Evolutionary conservation across 495 filamentous ascomycete genomes (phyloP).

Genomic region (Recurvomyces mirabilis): DNA sequence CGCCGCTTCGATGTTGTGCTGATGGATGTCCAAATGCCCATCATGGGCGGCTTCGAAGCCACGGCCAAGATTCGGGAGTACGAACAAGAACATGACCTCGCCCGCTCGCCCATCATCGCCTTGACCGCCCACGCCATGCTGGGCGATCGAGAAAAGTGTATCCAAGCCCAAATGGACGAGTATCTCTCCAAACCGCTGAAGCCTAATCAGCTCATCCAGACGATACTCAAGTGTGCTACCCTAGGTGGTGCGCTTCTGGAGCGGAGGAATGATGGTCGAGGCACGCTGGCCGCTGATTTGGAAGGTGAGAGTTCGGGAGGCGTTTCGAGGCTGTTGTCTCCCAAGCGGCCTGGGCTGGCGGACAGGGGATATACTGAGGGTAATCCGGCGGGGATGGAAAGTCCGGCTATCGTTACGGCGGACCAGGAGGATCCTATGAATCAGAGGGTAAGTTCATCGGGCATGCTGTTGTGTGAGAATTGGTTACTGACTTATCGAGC

Average conservation of each 20-base stretch:
- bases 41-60: conserved; percentile 98
- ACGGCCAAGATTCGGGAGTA: conserved; percentile 95
- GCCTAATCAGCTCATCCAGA: conserved; percentile 97
- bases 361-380: conserved; percentile 52
- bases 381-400: conserved; percentile 48
- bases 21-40: conserved; percentile 99
- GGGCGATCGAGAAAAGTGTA: conserved; percentile 95
- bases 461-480: not conserved
- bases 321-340: conserved; percentile 4
- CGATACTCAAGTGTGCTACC: conserved; percentile 76
- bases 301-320: not conserved
- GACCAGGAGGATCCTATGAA: conserved; percentile 54
- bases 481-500: conserved; percentile 1
- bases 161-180: conserved; percentile 97
- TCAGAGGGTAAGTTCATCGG: conserved; percentile 50
- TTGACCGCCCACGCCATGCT: conserved; percentile 98
- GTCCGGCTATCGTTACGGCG: conserved; percentile 48
- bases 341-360: conserved; percentile 38
- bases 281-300: conserved; percentile 8
- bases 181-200: conserved; percentile 97
- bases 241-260: conserved; percentile 82
- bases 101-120: conserved; percentile 89
- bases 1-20: conserved; percentile 92
- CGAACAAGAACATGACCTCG: conserved; percentile 63
- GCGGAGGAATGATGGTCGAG: conserved; percentile 23